Base-by-base conservation (phyloP, 2,329 filamentous ascomycete species). In the Immersiporthe knoxdaviesiana region DNA sequence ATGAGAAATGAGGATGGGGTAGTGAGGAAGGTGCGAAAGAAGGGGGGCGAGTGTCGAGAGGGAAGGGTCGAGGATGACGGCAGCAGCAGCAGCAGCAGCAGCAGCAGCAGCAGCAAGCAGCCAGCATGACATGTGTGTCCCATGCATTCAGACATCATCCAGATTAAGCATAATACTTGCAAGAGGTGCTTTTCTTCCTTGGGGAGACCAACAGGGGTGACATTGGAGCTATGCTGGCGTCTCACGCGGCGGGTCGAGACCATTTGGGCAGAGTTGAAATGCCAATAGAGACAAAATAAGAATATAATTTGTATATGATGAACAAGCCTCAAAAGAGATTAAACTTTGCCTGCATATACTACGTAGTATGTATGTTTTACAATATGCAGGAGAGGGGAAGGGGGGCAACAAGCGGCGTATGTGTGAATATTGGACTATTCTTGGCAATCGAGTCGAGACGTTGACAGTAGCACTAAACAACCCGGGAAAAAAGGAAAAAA, bases 141-240 rank as follows among this genome's bases (percentile, higher is more conserved):
- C 24, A 56, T 30, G 24, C 52, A 7, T n/a, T n/a, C 21, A 47
- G 44, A 27, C 24, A 30, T 27, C 27, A 56, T 30, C 24, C 24
- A 18, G 52, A 30, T 54, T 56, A 56, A 56, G 52, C 52, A 56
- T 56, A 56, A 56, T 56, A 56, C 52, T 56, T 18, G 14, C 24
- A 56, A 56, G 37, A 56, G 52, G 24, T 52, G 50, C 50, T 52
- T 24, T 52, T 52, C 11, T 12, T 12, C 44, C 18, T 14, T 3
- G 27, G 50, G 50, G 50, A 52, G 27, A 52, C 2, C 21, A 52
- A 52, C 50, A 52, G 50, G 50, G 50, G 50, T 24, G 10, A n/a
- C 24, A 11, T 52, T 4, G 52, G 24, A 56, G 52, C 24, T 30
- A 56, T 30, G 27, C 27, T 56, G 24, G 52, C 52, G 52, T 52